Percentiles rank a stretch among this genome's conserved stretches.
Conservation (phyloP, 371 early-diverging fungal genomes). For the Mucor racemosus region DNA sequence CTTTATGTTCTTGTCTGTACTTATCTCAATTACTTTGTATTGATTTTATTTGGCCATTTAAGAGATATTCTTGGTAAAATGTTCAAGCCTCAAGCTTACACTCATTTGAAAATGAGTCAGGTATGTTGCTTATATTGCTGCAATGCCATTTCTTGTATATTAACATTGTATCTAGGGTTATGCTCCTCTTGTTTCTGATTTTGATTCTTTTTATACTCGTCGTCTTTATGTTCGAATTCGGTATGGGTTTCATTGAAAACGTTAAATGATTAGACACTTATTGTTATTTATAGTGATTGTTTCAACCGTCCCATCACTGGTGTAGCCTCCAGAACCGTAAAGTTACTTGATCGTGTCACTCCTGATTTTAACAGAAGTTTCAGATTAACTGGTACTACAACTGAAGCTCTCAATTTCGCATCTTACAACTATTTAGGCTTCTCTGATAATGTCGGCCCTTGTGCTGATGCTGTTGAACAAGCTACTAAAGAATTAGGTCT, state of each 20-base stretch:
- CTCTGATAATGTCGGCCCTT: conserved; percentile 89
- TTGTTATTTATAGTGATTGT: conserved; percentile 72
- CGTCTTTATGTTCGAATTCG: conserved; percentile 92
- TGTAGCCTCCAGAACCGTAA: conserved; percentile 93
- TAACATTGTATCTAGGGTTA: conserved; percentile 58
- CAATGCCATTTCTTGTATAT: background rate
- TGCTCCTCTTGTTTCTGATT: conserved; percentile 92
- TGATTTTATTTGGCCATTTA: conserved; percentile 93
- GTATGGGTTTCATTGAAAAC: conserved; percentile 28
- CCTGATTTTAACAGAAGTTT: conserved; percentile 89
- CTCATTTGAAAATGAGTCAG: conserved; percentile 74
- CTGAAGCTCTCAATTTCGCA: conserved; percentile 92
- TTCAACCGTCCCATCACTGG: conserved; percentile 97
- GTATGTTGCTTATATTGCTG: conserved; percentile 32
- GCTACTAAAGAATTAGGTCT: conserved; percentile 70
- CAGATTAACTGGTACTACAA: conserved; percentile 81
- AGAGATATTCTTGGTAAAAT: conserved; percentile 89
- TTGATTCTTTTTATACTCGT: conserved; percentile 98
- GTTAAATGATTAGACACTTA: background rate
- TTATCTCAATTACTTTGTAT: conserved; percentile 93
- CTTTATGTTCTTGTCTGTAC: conserved; percentile 88
- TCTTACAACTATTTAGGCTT: conserved; percentile 99
- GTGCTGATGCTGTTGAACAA: conserved; percentile 91
- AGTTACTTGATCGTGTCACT: conserved; percentile 84
- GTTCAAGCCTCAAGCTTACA: conserved; percentile 71